Conservation (phyloP, 2,329 filamentous ascomycete species). For the Malbranchea zuffiana region DNA sequence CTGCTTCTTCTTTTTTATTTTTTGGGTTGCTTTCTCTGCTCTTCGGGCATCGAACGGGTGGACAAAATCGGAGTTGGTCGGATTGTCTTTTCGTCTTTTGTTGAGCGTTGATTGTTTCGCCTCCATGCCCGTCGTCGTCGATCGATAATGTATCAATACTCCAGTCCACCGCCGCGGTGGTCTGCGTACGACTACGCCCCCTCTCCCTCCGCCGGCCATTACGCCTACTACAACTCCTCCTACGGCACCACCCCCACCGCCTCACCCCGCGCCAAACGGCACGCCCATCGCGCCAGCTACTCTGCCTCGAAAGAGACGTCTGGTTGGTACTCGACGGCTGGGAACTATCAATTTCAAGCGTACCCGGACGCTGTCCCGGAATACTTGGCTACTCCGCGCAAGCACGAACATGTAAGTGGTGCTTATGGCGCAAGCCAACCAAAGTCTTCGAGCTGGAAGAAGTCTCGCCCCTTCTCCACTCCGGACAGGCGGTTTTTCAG, state of each 20-base stretch:
- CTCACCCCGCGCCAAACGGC: slow-evolving; percentile 40
- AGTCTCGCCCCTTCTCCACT: slow-evolving; percentile 22
- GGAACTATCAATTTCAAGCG: slow-evolving; percentile 23
- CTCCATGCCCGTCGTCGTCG: slow-evolving; percentile 11
- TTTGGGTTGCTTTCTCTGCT: slow-evolving; percentile 12
- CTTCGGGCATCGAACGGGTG: slow-evolving; percentile 9
- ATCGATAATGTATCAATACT: slow-evolving; percentile 38
- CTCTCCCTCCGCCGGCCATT: slow-evolving; percentile 42
- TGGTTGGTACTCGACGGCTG: slow-evolving; percentile 29
- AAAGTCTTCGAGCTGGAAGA: slow-evolving; percentile 17
- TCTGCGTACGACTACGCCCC: slow-evolving; percentile 39
- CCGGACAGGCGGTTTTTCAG: slow-evolving; percentile 22
- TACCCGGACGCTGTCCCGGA: slow-evolving; percentile 39
- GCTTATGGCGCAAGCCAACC: slow-evolving; percentile 33
- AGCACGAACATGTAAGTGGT: slow-evolving; percentile 58
- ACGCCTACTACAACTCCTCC: slow-evolving; percentile 44
- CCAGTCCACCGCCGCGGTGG: slow-evolving; percentile 38
- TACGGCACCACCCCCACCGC: slow-evolving; percentile 39
- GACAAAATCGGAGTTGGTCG: slow-evolving; percentile 8
- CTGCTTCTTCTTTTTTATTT: slow-evolving; percentile 18
- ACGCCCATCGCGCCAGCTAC: slow-evolving; percentile 49
- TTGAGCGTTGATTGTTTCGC: slow-evolving; percentile 2
- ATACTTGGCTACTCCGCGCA: slow-evolving; percentile 43
- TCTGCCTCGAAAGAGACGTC: slow-evolving; percentile 33
- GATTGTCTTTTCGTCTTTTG: slow-evolving; percentile 13